These are phyloP conservation scores for Ilex asprella DNA, from an alignment of 257 asterid genomes.

Conservation along the genomic window DNA sequence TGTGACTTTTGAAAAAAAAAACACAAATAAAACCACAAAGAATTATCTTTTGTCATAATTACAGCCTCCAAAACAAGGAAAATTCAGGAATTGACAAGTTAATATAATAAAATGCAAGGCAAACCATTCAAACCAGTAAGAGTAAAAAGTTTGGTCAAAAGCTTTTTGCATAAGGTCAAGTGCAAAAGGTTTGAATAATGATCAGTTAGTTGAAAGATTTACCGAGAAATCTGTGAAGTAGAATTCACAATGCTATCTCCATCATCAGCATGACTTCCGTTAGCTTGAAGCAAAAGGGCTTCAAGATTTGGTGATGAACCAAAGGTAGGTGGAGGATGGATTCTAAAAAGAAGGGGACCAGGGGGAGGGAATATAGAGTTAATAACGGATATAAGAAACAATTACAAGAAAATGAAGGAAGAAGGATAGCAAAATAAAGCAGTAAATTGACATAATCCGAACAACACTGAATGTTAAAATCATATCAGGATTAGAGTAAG, in stretches of 20 bases:
- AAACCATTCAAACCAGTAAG: too few species aligned
- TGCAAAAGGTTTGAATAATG: too few species aligned
- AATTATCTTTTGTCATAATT: too few species aligned
- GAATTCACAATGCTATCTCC: conserved; percentile 23
- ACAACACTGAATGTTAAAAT: not conserved
- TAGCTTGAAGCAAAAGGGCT: conserved; percentile 28
- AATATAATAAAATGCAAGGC: too few species aligned
- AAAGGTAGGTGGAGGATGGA: conserved; percentile 48
- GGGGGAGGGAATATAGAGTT: conserved; percentile 4
- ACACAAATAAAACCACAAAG: too few species aligned
- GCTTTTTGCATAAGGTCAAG: too few species aligned
- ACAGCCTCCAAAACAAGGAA: too few species aligned
- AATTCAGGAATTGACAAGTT: too few species aligned
- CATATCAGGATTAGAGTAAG: not conserved
- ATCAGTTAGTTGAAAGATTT: conserved; percentile 7
- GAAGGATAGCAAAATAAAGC: not conserved
- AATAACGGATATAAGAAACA: not conserved
- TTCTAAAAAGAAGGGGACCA: conserved; percentile 13
- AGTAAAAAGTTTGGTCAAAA: too few species aligned
- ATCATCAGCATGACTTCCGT: conserved; percentile 17
- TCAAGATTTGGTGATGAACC: conserved; percentile 45
- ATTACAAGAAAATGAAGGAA: not conserved
- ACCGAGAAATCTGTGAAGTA: conserved; percentile 31
- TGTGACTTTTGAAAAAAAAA: too few species aligned
- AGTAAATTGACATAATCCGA: not conserved